Base-by-base conservation (phyloP, 768 basidiomycete species). In the Leccinum truebloodii region DNA sequence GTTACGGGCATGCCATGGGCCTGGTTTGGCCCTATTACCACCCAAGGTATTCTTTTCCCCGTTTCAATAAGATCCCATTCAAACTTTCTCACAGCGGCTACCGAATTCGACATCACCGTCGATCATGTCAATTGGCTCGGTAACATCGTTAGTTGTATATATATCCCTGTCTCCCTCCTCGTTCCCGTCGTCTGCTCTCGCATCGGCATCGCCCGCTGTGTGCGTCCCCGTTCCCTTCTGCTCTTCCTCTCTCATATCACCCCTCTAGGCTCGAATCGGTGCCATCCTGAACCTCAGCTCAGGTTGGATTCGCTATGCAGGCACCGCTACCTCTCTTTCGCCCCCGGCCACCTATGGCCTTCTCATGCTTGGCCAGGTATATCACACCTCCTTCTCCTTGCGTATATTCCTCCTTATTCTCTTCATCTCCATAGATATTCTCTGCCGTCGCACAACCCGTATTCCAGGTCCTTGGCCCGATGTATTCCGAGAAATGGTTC, bases 11-110 rank as follows among this genome's bases (percentile, higher is more conserved):
- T 90, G 86, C 75, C 81, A 7, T 86, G 85, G 83, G 81, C 88
- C 4, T 94, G 91, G 91, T 94, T 94, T 67, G 91, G 92, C 4
- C 89, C 92, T 3, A 93, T 95, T 57, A 78, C 92, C 0, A 86
- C 85, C 46, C 71, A 86, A 65, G 78, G 91, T 92, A 52, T 8
- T 79, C 61, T 32, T 16, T 9, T 22, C n/a, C 1, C 2, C 4
- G 1, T 32, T 34, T 12, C 32, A 34, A 34, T 34, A 34, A 34
- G 12, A 34, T 28, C 2, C 3, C 7, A 10, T 58, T 8, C 18
- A 22, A 20, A 6, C 13, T 28, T 22, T 46, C 39, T 46, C 62
- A n/a, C 48, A 92, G 89, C 82, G 65, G 81, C 83, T 12, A 65
- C 67, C 3, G 85, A 89, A 39, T 92, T 92, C 64, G 75, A 78